Evolutionary conservation across 2,329 filamentous ascomycete species (phyloP).

Genomic region (Fusarium sp.): DNA sequence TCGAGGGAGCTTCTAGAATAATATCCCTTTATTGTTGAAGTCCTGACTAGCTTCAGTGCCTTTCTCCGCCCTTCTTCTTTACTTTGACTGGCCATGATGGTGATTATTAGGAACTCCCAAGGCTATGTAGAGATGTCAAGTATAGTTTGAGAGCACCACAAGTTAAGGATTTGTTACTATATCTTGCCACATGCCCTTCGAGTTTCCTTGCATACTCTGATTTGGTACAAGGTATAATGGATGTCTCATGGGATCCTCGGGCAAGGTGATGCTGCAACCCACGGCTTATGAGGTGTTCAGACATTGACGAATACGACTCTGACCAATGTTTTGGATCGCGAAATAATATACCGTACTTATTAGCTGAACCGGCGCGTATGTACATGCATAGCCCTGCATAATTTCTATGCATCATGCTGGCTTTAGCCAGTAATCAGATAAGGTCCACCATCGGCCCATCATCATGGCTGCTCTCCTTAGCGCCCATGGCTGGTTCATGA

Average conservation of each 20-base stretch:
- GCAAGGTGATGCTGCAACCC: background rate
- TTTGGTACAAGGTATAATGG: background rate
- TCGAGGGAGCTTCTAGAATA: background rate
- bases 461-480: slow-evolving; percentile 32
- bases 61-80: slow-evolving; percentile 2
- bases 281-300: background rate
- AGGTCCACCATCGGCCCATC: slow-evolving; percentile 28
- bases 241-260: background rate
- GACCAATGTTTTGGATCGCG: background rate
- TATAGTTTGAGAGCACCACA: background rate
- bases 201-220: background rate
- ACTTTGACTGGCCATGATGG: slow-evolving; percentile 1
- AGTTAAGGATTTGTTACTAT: background rate
- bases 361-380: background rate
- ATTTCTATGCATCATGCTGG: slow-evolving; percentile 12
- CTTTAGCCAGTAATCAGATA: slow-evolving; percentile 17
- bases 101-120: background rate
- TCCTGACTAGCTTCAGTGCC: slow-evolving; percentile 18
- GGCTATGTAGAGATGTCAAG: background rate
- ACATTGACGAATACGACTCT: background rate
- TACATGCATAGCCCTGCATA: slow-evolving; percentile 12
- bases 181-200: background rate
- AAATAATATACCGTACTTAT: background rate
- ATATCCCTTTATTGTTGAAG: background rate
- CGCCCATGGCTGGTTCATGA: slow-evolving; percentile 18